Evolutionary conservation across 2,329 filamentous ascomycete species (phyloP).

Genomic region (Juglanconis oblonga): DNA sequence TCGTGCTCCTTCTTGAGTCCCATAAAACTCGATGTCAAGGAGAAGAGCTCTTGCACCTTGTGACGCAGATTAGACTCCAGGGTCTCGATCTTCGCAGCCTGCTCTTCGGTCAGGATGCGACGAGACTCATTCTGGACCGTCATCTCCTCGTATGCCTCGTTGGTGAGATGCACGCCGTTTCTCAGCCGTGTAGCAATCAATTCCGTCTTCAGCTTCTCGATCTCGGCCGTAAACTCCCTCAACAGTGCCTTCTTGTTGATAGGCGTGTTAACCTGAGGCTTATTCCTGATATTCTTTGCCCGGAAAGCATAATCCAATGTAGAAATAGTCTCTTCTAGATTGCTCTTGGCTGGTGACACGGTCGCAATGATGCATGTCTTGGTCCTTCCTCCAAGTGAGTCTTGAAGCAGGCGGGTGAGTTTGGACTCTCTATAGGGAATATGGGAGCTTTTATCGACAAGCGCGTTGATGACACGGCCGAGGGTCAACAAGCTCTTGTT

Average conservation of each 20-base stretch:
- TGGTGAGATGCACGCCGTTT: conserved; percentile 91
- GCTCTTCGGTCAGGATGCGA: conserved; percentile 87
- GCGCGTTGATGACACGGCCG: conserved; percentile 93
- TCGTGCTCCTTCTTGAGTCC: conserved; percentile 89
- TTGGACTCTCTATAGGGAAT: conserved; percentile 95
- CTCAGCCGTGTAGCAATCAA: conserved; percentile 88
- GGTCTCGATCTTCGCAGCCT: conserved; percentile 85
- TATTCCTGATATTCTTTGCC: conserved; percentile 98
- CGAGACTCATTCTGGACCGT: conserved; percentile 89
- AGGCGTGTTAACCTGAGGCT: conserved; percentile 89
- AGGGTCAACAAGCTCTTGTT: conserved; percentile 96
- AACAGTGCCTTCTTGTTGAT: conserved; percentile 92
- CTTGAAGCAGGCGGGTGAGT: conserved; percentile 89
- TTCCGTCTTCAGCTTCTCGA: conserved; percentile 92
- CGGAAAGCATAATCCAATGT: conserved; percentile 97
- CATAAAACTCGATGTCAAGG: conserved; percentile 82
- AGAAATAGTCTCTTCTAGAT: conserved; percentile 96
- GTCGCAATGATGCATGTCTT: conserved; percentile 99
- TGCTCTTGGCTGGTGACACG: conserved; percentile 89
- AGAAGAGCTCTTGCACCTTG: conserved; percentile 90
- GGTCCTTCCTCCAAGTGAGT: conserved; percentile 90
- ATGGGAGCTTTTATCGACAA: conserved; percentile 85
- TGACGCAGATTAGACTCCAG: conserved; percentile 88
- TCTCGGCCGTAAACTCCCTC: conserved; percentile 85
- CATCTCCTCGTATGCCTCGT: conserved; percentile 87